Conservation (phyloP, 805 yeast genomes). For the Candida stauntonica region DNA sequence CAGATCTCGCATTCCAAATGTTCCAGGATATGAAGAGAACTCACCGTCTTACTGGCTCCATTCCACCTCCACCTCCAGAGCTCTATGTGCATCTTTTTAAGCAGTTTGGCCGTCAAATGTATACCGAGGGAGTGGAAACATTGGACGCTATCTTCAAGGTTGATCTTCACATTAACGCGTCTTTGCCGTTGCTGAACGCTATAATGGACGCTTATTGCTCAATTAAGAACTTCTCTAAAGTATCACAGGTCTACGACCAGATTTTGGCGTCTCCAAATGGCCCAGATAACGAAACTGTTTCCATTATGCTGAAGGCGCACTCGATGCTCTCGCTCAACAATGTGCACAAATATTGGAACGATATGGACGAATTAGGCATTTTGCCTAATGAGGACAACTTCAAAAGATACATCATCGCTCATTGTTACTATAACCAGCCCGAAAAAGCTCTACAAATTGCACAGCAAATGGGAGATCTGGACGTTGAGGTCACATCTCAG, state of each 20-base stretch:
- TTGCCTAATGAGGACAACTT: slow-evolving; percentile 48
- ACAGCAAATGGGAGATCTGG: slow-evolving; percentile 43
- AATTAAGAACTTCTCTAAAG: slow-evolving; percentile 50
- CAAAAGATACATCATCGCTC: slow-evolving; percentile 61
- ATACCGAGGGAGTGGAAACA: slow-evolving; percentile 62
- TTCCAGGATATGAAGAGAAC: slow-evolving; percentile 57
- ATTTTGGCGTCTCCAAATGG: slow-evolving; percentile 49
- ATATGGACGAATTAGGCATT: slow-evolving; percentile 44
- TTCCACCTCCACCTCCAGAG: slow-evolving; percentile 47
- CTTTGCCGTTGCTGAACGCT: slow-evolving; percentile 54
- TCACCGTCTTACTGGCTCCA: slow-evolving; percentile 45
- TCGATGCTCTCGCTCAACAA: slow-evolving; percentile 50
- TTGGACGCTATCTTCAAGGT: slow-evolving; percentile 59
- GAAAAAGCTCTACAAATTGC: slow-evolving; percentile 52
- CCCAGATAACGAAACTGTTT: slow-evolving; percentile 57
- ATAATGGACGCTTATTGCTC: slow-evolving; percentile 61
- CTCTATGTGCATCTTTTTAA: slow-evolving; percentile 58
- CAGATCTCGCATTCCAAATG: slow-evolving; percentile 57
- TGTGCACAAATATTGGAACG: slow-evolving; percentile 59
- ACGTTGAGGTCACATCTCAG: slow-evolving; percentile 39
- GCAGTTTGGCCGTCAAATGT: slow-evolving; percentile 53
- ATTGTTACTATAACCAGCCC: slow-evolving; percentile 60
- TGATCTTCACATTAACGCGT: slow-evolving; percentile 54
- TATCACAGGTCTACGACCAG: slow-evolving; percentile 56
- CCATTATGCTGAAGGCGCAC: slow-evolving; percentile 61